Evolutionary conservation across 1,284 basidiomycete genomes (phyloP).

Genomic region (Apiotrichum gamsii): DNA sequence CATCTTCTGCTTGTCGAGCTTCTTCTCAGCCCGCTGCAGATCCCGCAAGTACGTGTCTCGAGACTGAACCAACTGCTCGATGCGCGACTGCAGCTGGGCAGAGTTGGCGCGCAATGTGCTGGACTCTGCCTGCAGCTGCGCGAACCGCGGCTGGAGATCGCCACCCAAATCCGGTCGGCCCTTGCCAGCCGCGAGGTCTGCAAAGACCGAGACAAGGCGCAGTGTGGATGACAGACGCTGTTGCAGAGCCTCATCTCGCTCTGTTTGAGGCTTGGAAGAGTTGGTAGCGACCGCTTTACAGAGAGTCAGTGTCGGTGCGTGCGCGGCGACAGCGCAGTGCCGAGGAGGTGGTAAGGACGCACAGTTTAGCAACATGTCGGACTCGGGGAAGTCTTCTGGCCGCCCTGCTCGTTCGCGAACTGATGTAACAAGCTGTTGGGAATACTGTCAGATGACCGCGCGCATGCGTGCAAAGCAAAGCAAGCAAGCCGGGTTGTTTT

Average conservation of each 20-base stretch:
- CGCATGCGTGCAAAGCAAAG: too few relatives aligned
- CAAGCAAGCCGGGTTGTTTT: too few relatives aligned
- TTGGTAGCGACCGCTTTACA: conserved; percentile 31
- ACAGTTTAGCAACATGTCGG: conserved; percentile 16
- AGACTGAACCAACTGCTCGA: conserved; percentile 56
- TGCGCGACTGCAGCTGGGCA: conserved; percentile 55
- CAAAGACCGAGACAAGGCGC: conserved; percentile 29
- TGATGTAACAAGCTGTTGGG: conserved; percentile 32
- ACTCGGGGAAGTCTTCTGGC: conserved; percentile 5
- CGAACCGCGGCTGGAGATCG: conserved; percentile 9
- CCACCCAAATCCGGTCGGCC: background rate
- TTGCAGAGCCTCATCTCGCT: conserved; percentile 31
- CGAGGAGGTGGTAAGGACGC: too few relatives aligned
- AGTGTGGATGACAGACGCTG: conserved; percentile 29
- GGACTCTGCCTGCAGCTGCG: conserved; percentile 36
- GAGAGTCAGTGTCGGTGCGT: too few relatives aligned
- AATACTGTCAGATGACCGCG: conserved; percentile 23
- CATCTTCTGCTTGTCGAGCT: conserved; percentile 66
- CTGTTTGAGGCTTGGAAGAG: conserved; percentile 17
- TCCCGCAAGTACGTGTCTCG: conserved; percentile 56
- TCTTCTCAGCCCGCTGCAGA: conserved; percentile 60
- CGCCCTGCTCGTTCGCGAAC: conserved; percentile 30
- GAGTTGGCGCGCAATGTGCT: conserved; percentile 50
- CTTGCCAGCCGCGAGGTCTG: conserved; percentile 14
- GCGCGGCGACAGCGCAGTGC: too few relatives aligned